Conservation (phyloP, 2,329 filamentous ascomycete species). For the Fusarium mexicanum region DNA sequence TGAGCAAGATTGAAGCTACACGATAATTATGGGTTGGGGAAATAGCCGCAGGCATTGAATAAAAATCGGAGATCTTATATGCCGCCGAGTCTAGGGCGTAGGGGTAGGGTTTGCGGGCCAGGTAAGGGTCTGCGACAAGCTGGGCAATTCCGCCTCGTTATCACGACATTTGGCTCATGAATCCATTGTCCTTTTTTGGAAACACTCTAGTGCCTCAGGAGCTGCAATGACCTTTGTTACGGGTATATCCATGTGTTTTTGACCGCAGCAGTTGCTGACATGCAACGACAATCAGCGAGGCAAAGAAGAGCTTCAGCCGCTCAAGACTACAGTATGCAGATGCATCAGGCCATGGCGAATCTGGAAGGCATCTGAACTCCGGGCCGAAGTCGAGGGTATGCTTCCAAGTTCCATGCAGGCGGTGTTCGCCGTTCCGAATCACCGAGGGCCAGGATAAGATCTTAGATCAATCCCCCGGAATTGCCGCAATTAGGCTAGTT, state of each 20-base stretch:
- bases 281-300: not conserved
- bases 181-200: conserved; percentile 12
- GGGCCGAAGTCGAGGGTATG: conserved; percentile 28
- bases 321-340: not conserved
- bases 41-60: conserved; percentile 12
- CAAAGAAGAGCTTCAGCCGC: not conserved
- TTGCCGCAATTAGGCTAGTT: conserved; percentile 43
- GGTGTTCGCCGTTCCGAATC: conserved; percentile 47
- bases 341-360: conserved; percentile 11
- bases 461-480: conserved; percentile 49
- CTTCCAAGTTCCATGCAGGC: conserved; percentile 28
- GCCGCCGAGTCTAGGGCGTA: conserved; percentile 21
- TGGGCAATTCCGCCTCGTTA: conserved; percentile 15
- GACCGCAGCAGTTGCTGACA: not conserved
- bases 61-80: conserved; percentile 19
- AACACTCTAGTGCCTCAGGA: conserved; percentile 15
- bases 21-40: not conserved
- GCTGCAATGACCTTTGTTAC: not conserved
- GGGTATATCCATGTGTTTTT: conserved; percentile 1
- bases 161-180: not conserved
- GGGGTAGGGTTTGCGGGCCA: conserved; percentile 19
- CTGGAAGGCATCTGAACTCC: conserved; percentile 31
- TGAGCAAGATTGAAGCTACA: not conserved
- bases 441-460: conserved; percentile 46
- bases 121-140: conserved; percentile 14